phyloP scores from a whole-genome alignment of 2,329 filamentous ascomycete genomes.

The Mollisia scopiformis region DNA sequence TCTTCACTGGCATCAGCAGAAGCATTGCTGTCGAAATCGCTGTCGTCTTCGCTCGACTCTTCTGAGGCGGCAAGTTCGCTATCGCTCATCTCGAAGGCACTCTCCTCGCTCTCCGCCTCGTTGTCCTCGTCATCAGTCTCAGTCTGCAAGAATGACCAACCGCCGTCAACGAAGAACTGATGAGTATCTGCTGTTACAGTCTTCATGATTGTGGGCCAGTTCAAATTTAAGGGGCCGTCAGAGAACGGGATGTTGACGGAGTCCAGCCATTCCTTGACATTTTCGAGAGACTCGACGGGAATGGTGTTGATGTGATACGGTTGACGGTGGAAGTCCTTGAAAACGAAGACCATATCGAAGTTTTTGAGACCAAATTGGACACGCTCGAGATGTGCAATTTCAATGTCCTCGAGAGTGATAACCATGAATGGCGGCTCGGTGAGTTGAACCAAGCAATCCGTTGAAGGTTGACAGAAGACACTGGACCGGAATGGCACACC shows the following conservation, averaged over 20 bases:
- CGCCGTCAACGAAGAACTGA: conserved; percentile 91
- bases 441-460: conserved; percentile 94
- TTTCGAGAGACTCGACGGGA: conserved; percentile 90
- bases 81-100: conserved; percentile 88
- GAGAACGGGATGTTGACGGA: conserved; percentile 92
- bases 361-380: conserved; percentile 98
- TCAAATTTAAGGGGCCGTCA: conserved; percentile 94
- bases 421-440: conserved; percentile 98
- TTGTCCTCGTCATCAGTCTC: conserved; percentile 85
- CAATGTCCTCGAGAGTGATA: conserved; percentile 91
- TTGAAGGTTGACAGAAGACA: conserved; percentile 93
- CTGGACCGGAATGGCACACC: conserved; percentile 96
- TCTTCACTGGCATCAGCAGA: conserved; percentile 82
- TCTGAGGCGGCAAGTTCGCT: conserved; percentile 75
- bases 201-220: conserved; percentile 99
- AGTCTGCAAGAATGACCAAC: conserved; percentile 88
- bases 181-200: conserved; percentile 94
- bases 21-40: conserved; percentile 90
- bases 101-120: conserved; percentile 84
- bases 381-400: conserved; percentile 93
- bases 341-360: conserved; percentile 97
- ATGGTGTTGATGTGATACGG: conserved; percentile 98
- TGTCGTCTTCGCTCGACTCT: conserved; percentile 84
- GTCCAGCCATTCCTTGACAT: conserved; percentile 97
- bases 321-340: conserved; percentile 92